A percentile compares a stretch with the other conserved stretches of the same genome.
These are phyloP conservation scores for Camellia lanceoleosa DNA, from an alignment of 148 eudicot species.

Conservation along the genomic window DNA sequence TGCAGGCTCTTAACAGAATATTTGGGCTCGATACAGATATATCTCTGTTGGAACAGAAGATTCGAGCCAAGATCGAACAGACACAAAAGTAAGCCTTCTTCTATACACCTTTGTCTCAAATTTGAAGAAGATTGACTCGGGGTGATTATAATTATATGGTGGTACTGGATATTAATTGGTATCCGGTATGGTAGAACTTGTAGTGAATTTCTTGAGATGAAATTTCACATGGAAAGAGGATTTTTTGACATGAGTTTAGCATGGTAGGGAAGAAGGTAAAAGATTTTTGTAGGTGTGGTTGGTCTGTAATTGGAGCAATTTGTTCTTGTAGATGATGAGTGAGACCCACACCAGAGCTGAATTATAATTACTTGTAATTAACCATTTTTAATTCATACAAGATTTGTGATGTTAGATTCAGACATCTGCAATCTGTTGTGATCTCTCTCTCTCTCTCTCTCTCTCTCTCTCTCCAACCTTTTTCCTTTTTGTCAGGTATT, in stretches of 20 bases:
- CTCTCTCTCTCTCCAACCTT: neutral
- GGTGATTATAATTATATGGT: no score
- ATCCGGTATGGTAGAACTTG: neutral
- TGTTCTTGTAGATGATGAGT: neutral
- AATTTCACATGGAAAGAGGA: neutral
- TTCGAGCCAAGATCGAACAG: conserved; percentile 42
- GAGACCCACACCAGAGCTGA: neutral
- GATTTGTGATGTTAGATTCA: neutral
- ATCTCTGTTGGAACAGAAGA: conserved; percentile 41
- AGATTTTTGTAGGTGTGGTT: neutral
- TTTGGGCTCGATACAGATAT: conserved; percentile 41
- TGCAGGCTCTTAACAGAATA: conserved; percentile 48
- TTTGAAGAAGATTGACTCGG: neutral
- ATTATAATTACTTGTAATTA: neutral
- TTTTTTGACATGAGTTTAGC: neutral
- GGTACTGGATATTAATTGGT: neutral
- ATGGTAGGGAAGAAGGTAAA: neutral
- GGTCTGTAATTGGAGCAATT: neutral
- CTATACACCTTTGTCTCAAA: neutral
- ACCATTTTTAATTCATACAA: neutral
- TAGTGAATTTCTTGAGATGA: neutral
- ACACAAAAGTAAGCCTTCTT: conserved; percentile 19
- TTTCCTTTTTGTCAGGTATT: neutral
- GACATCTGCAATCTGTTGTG: neutral
- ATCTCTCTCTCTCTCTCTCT: neutral